Conservation (phyloP, 305 asterid species). For the Salvia sclarea region DNA sequence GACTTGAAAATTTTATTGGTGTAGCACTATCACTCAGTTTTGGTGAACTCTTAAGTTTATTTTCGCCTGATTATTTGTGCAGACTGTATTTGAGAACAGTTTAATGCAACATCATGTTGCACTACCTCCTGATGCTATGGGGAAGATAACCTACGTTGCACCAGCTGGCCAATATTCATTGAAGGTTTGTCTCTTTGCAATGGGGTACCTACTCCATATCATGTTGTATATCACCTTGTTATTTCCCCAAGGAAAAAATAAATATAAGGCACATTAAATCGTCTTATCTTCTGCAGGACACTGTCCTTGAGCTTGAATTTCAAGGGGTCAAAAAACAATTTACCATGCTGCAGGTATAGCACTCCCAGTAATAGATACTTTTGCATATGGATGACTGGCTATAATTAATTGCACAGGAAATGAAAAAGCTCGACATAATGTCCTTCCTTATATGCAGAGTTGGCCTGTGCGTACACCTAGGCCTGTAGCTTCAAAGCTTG, state of each 20-base stretch:
- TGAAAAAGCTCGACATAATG: constrained; percentile 26
- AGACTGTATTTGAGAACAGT: constrained; percentile 87
- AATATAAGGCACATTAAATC: constrained; percentile 15
- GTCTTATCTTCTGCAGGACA: constrained; percentile 62
- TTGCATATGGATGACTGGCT: constrained; percentile 18
- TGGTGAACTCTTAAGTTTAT: not conserved
- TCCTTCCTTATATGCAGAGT: constrained; percentile 45
- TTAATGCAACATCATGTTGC: constrained; percentile 90
- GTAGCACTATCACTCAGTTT: constrained; percentile 3
- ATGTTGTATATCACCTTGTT: not conserved
- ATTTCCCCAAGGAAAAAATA: not conserved
- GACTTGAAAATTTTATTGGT: constrained; percentile 14
- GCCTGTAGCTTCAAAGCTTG: constrained; percentile 93
- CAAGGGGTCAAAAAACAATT: constrained; percentile 89
- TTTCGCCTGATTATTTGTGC: constrained; percentile 40
- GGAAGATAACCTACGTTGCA: constrained; percentile 87
- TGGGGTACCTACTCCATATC: constrained; percentile 10
- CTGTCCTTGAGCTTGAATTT: constrained; percentile 97
- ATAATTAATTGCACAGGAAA: constrained; percentile 8
- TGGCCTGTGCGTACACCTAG: constrained; percentile 99
- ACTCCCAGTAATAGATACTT: constrained; percentile 14
- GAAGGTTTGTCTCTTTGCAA: constrained; percentile 56
- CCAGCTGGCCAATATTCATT: constrained; percentile 90
- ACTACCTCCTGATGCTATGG: constrained; percentile 98
- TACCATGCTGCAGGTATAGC: constrained; percentile 95